Conservation (phyloP, 257 asterid species). For the Lithospermum erythrorhizon region DNA sequence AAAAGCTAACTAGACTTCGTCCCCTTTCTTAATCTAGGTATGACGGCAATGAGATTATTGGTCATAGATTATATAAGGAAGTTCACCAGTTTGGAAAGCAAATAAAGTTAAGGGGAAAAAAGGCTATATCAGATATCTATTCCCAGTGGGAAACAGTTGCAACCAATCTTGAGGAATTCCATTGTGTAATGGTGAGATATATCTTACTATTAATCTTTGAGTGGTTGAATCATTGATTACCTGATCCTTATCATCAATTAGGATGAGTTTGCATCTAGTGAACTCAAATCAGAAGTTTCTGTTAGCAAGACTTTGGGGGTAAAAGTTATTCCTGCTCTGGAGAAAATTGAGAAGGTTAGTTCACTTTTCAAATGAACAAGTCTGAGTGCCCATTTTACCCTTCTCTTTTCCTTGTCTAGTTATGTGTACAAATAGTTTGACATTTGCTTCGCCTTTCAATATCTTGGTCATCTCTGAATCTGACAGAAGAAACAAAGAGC, state of each 20-base stretch:
- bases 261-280: slow-evolving; percentile 51
- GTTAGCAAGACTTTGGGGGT: slow-evolving; percentile 40
- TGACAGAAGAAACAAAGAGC: slow-evolving; percentile 62
- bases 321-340: slow-evolving; percentile 55
- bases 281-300: slow-evolving; percentile 48
- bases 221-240: not conserved
- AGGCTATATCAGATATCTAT: slow-evolving; percentile 18
- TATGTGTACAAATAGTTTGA: not conserved
- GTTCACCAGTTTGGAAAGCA: slow-evolving; percentile 22
- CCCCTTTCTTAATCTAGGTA: slow-evolving; percentile 40
- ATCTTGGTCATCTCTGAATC: slow-evolving; percentile 10
- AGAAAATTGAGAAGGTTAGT: slow-evolving; percentile 62
- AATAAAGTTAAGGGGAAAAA: slow-evolving; percentile 25
- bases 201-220: slow-evolving; percentile 3
- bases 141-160: slow-evolving; percentile 87
- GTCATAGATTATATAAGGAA: slow-evolving; percentile 82
- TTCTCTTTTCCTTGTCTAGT: slow-evolving; percentile 1
- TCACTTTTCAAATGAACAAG: slow-evolving; percentile 5
- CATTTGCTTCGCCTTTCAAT: not conserved
- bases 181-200: slow-evolving; percentile 46
- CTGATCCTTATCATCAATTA: slow-evolving; percentile 23
- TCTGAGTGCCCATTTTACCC: not conserved
- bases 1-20: slow-evolving; percentile 11
- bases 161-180: slow-evolving; percentile 69
- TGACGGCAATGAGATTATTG: slow-evolving; percentile 56